A percentile compares a stretch with the other conserved stretches of the same genome.
phyloP scores from a whole-genome alignment of 108 stramenopile species.

The Chaetoceros muelleri region DNA sequence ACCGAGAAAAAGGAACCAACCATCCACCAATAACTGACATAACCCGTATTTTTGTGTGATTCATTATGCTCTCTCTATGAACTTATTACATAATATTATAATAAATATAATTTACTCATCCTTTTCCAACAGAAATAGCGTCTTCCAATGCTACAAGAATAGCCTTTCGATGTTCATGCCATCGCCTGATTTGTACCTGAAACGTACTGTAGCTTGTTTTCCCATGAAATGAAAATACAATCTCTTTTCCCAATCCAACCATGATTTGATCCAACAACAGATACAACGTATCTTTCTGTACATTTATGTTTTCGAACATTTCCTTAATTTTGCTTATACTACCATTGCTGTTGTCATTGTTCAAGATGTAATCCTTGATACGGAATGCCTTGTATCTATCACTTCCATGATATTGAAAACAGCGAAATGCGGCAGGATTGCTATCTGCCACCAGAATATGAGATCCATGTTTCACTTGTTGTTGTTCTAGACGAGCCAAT shows the following conservation, averaged over 20 bases:
- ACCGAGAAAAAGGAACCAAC: too few species aligned
- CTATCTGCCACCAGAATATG: neutral
- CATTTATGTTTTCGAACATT: neutral
- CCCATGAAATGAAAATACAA: neutral
- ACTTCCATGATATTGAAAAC: neutral
- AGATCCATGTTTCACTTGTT: neutral
- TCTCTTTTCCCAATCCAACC: neutral
- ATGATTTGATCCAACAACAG: neutral
- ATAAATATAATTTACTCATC: too few species aligned
- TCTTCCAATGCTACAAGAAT: neutral
- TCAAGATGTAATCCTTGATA: neutral
- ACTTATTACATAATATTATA: too few species aligned
- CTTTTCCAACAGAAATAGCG: too few species aligned
- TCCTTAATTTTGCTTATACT: too few species aligned
- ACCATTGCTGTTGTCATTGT: neutral
- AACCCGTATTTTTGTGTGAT: too few species aligned
- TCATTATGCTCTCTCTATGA: too few species aligned
- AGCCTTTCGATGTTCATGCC: neutral
- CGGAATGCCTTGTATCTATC: neutral
- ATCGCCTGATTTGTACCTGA: neutral
- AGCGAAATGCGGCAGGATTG: neutral
- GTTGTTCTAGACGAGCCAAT: too few species aligned
- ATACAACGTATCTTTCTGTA: neutral
- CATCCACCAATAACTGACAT: too few species aligned
- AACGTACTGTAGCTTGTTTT: neutral